A percentile compares a stretch with the other conserved stretches of the same genome.
phyloP scores from a whole-genome alignment of 768 basidiomycete genomes.

The Pisolithus orientalis region DNA sequence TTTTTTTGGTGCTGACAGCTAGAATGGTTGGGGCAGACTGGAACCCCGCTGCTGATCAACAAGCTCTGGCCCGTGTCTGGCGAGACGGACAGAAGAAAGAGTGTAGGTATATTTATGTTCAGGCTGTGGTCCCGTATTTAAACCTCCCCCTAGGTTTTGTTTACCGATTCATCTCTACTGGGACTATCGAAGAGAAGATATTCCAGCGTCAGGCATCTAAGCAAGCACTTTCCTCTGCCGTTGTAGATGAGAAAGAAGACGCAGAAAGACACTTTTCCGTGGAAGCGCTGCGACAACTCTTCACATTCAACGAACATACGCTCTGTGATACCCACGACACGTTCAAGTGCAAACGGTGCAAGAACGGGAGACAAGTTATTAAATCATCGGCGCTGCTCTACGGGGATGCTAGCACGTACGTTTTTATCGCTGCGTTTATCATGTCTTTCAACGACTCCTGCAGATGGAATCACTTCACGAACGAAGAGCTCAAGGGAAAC shows the following conservation, averaged over 20 bases:
- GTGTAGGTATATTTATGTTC: constrained; percentile 46
- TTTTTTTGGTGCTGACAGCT: background rate
- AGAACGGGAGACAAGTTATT: constrained; percentile 73
- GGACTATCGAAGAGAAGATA: constrained; percentile 98
- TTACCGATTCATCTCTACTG: constrained; percentile 95
- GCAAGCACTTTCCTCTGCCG: constrained; percentile 94
- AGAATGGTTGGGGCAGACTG: constrained; percentile 54
- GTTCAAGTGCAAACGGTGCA: constrained; percentile 93
- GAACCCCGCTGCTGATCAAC: constrained; percentile 98
- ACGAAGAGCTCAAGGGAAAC: constrained; percentile 78
- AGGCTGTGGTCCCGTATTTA: background rate
- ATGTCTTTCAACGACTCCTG: background rate
- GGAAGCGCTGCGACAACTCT: constrained; percentile 84
- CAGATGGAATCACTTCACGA: constrained; percentile 98
- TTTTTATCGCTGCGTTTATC: constrained; percentile 14
- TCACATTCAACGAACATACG: constrained; percentile 84
- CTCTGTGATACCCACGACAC: constrained; percentile 95
- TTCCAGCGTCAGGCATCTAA: constrained; percentile 97
- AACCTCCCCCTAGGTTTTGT: constrained; percentile 67
- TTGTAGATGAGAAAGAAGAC: constrained; percentile 96
- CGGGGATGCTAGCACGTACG: constrained; percentile 96
- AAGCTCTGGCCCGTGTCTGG: constrained; percentile 97
- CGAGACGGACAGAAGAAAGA: constrained; percentile 99
- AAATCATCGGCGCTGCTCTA: constrained; percentile 87
- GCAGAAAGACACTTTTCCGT: constrained; percentile 91